phyloP scores from a whole-genome alignment of 805 yeast genomes.

The Starmerella potacharoeniae region DNA sequence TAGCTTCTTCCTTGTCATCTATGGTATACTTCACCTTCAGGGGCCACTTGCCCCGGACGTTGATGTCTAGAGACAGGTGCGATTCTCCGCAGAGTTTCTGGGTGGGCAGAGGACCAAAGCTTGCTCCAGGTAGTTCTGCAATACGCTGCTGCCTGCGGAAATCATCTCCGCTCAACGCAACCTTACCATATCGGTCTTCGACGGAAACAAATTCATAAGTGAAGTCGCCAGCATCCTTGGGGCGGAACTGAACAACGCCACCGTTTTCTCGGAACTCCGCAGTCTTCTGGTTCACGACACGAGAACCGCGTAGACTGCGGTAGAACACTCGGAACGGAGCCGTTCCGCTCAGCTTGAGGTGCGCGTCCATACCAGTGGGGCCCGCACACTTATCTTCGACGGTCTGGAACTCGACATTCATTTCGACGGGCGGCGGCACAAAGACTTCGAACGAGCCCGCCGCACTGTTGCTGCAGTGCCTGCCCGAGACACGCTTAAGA shows the following conservation, averaged over 20 bases:
- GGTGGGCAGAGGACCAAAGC: slow-evolving; percentile 23
- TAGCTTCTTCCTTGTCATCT: slow-evolving; percentile 10
- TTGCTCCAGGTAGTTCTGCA: slow-evolving; percentile 32
- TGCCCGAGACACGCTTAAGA: slow-evolving; percentile 44
- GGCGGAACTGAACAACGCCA: slow-evolving; percentile 50
- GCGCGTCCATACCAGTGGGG: slow-evolving; percentile 71
- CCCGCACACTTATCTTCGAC: slow-evolving; percentile 86
- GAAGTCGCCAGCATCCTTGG: slow-evolving; percentile 71
- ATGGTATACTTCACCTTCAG: slow-evolving; percentile 60
- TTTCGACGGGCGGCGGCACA: slow-evolving; percentile 43
- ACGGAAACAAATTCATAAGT: slow-evolving; percentile 67
- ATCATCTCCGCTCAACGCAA: slow-evolving; percentile 17
- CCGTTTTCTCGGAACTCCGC: slow-evolving; percentile 20
- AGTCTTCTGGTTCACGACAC: slow-evolving; percentile 14
- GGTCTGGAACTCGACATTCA: slow-evolving; percentile 39
- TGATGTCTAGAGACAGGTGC: slow-evolving; percentile 38
- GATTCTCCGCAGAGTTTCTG: slow-evolving; percentile 13
- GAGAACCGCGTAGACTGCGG: slow-evolving; percentile 36
- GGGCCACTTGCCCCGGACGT: slow-evolving; percentile 71
- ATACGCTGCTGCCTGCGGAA: slow-evolving; percentile 28
- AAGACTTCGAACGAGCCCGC: slow-evolving; percentile 45
- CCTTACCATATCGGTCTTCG: slow-evolving; percentile 32
- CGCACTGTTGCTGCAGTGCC: slow-evolving; percentile 59
- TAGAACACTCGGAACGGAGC: slow-evolving; percentile 71
- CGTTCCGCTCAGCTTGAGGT: slow-evolving; percentile 56